Conservation (phyloP, 2,329 filamentous ascomycete species). For the Calonectria pteridis region DNA sequence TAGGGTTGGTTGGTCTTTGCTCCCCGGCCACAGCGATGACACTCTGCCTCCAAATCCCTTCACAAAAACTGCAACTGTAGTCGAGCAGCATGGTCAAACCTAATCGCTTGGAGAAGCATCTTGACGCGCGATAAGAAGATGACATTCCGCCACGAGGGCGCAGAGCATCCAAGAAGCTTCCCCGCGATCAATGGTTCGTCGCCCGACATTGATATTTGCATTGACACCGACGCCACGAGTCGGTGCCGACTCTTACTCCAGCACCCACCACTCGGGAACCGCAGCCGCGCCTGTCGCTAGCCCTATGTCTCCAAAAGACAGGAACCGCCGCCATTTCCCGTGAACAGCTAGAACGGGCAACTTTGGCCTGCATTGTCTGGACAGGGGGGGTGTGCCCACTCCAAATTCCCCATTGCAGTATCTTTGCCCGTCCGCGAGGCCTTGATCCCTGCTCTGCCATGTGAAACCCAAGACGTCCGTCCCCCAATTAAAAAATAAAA, state of each 20-base stretch:
- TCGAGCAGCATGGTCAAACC: too few relatives aligned
- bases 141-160: not conserved
- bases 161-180: not conserved
- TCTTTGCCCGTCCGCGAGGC: not conserved
- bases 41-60: not conserved
- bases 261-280: not conserved
- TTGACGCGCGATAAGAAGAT: not conserved
- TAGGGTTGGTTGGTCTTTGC: not conserved
- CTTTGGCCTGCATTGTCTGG: not conserved
- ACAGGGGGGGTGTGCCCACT: not conserved
- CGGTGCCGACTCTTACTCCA: not conserved
- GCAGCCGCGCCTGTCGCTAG: not conserved
- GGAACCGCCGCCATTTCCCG: conserved; percentile 13
- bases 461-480: not conserved
- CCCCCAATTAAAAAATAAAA: too few relatives aligned
- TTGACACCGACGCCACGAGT: not conserved
- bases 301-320: conserved; percentile 13
- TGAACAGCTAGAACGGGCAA: not conserved
- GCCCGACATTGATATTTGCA: not conserved
- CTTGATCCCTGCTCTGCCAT: conserved; percentile 17
- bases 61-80: not conserved
- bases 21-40: not conserved
- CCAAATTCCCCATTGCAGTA: not conserved
- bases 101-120: not conserved
- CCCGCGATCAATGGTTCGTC: not conserved